Evolutionary conservation across 441 rosid species (phyloP).

Genomic region (Erodium texanum): DNA sequence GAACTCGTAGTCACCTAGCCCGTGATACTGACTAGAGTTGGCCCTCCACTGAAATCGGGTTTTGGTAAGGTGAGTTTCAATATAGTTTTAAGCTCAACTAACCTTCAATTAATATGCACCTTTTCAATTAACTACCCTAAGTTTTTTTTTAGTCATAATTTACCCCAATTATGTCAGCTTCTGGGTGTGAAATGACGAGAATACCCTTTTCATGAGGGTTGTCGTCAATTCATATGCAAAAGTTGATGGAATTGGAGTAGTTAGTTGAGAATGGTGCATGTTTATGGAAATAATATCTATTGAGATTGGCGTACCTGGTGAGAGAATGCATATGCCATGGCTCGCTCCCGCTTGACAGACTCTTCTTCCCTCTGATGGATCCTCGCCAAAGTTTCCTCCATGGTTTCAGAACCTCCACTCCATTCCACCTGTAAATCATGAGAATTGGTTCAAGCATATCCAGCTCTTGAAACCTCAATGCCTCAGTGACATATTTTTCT

Average conservation of each 20-base stretch:
- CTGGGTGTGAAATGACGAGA: too few relatives aligned
- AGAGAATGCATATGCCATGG: constrained; percentile 89
- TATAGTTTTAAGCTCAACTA: too few relatives aligned
- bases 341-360: constrained; percentile 71
- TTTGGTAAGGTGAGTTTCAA: not conserved
- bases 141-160: too few relatives aligned
- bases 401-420: constrained; percentile 69
- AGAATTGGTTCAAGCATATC: not conserved
- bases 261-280: too few relatives aligned
- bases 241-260: too few relatives aligned
- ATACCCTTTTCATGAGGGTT: too few relatives aligned
- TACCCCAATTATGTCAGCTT: too few relatives aligned
- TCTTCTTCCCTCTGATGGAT: constrained; percentile 84
- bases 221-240: too few relatives aligned
- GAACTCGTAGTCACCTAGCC: constrained; percentile 40
- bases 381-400: constrained; percentile 59
- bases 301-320: constrained; percentile 54
- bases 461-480: too few relatives aligned
- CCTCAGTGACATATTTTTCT: too few relatives aligned
- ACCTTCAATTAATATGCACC: too few relatives aligned
- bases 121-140: too few relatives aligned
- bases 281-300: not conserved
- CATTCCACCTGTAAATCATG: constrained; percentile 53
- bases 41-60: constrained; percentile 67
- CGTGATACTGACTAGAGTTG: constrained; percentile 38